These are phyloP conservation scores for Hemisphaericaspora xylofermentans DNA, from an alignment of 1,139 yeast genomes.

Conservation along the genomic window DNA sequence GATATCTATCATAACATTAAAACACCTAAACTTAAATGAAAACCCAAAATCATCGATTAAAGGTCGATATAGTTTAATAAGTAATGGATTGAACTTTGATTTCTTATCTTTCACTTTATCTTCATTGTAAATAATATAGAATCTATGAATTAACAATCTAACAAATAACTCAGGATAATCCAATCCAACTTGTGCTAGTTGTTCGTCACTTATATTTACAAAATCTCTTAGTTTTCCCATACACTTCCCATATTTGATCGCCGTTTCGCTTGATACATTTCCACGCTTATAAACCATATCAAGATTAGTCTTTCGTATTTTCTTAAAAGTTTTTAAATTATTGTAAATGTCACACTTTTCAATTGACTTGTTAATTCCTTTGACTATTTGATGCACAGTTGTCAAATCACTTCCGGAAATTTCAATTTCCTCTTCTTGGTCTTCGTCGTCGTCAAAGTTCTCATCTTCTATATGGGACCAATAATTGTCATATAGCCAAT, in stretches of 20 bases:
- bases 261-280: constrained; percentile 34
- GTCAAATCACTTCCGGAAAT: constrained; percentile 15
- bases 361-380: constrained; percentile 2
- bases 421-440: constrained; percentile 19
- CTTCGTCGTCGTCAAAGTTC: constrained; percentile 23
- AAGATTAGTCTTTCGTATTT: constrained; percentile 48
- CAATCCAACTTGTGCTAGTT: constrained; percentile 1
- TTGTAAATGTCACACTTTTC: constrained; percentile 9
- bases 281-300: constrained; percentile 35
- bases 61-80: constrained; percentile 34
- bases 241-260: constrained; percentile 22
- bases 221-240: constrained; percentile 22
- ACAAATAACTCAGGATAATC: constrained; percentile 12
- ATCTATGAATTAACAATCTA: constrained; percentile 22
- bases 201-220: background rate
- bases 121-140: constrained; percentile 29
- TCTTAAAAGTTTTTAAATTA: constrained; percentile 31
- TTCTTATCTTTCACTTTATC: constrained; percentile 21
- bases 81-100: constrained; percentile 26
- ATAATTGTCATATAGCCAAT: constrained; percentile 74
- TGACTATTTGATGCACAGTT: background rate
- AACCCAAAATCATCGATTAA: constrained; percentile 31
- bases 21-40: constrained; percentile 18
- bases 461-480: constrained; percentile 54
- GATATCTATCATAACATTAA: constrained; percentile 9